Percentiles rank a stretch among this genome's conserved stretches.
Conservation (phyloP, 2,329 filamentous ascomycete genomes). For the Sporothrix brunneoviolacea region DNA sequence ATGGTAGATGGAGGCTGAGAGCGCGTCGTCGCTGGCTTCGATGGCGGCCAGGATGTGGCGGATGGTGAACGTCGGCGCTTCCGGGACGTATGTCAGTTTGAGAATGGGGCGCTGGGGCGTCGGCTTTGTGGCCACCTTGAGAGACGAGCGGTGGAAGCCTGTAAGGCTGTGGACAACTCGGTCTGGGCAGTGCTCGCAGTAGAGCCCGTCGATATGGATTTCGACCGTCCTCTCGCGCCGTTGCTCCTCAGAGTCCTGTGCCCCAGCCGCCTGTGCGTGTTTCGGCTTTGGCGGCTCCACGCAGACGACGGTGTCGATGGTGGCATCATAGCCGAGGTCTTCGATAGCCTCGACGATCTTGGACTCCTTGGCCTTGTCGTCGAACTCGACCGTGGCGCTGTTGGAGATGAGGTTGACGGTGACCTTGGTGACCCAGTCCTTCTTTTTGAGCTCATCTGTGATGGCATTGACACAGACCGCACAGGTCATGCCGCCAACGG, state of each 20-base stretch:
- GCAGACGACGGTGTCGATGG: conserved; percentile 44
- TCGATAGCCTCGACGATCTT: conserved; percentile 49
- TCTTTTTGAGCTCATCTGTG: conserved; percentile 50
- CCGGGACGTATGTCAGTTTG: conserved; percentile 63
- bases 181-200: conserved; percentile 64
- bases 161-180: conserved; percentile 49
- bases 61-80: conserved; percentile 64
- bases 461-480: conserved; percentile 61
- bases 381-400: conserved; percentile 56
- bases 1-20: conserved; percentile 66
- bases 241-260: neutral
- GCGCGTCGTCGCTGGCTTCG: conserved; percentile 55
- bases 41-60: conserved; percentile 66
- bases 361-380: conserved; percentile 37
- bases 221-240: conserved; percentile 48
- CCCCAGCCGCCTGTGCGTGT: neutral
- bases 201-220: conserved; percentile 64
- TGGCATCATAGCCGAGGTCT: conserved; percentile 60
- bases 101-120: conserved; percentile 60
- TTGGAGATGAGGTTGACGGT: conserved; percentile 61
- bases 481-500: conserved; percentile 69
- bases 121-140: conserved; percentile 49
- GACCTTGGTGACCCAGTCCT: conserved; percentile 51
- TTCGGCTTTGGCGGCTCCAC: conserved; percentile 25
- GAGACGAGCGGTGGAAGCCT: conserved; percentile 40